Base-by-base conservation (phyloP, 148 eudicot species). In the Dianthus caryophyllus region DNA sequence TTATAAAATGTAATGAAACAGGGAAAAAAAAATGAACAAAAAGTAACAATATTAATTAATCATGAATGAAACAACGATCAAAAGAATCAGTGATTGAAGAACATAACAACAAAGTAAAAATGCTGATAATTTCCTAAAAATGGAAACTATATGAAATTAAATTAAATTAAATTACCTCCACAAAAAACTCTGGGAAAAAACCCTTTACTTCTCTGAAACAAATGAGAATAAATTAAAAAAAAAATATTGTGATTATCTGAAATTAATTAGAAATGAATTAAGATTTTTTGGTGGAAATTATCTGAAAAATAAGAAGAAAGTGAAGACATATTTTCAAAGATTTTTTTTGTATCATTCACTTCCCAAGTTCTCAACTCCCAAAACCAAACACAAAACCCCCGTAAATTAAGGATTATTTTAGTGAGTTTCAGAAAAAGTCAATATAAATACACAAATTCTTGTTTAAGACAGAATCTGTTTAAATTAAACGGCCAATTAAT, bases 1-100 rank as follows among this genome's bases (percentile, higher is more conserved):
- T n/a, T n/a, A n/a, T n/a, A n/a, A 61, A 36, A 61, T 46, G 44
- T 58, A 54, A 74, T 74, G 57, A 52, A 74, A 67, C 72, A 73
- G 71, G 51, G 25, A 9, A 49, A 17, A 8, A 29, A 68, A 16
- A 2, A 33, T 33, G n/a, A 9, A 22, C 12, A 29, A 36, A 53
- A 52, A 24, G 0, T 14, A 51, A 60, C 4, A 33, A 18, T 3
- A 16, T 9, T 17, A 61, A 24, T 43, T 53, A 64, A 44, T 20
- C 0, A n/a, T 9, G 24, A 66, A 50, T 43, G 54, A 14, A 25
- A 62, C 27, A 53, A 63, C 38, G 51, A 75, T 75, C 64, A 22
- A 69, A 44, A 48, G 27, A 58, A 61, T 4, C 48, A 11, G 29
- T 31, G 2, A 58, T 24, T 36, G 27, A 58, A 57, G 36, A 43